phyloP scores from a whole-genome alignment of 495 filamentous ascomycete species.

The Tuber borchii region DNA sequence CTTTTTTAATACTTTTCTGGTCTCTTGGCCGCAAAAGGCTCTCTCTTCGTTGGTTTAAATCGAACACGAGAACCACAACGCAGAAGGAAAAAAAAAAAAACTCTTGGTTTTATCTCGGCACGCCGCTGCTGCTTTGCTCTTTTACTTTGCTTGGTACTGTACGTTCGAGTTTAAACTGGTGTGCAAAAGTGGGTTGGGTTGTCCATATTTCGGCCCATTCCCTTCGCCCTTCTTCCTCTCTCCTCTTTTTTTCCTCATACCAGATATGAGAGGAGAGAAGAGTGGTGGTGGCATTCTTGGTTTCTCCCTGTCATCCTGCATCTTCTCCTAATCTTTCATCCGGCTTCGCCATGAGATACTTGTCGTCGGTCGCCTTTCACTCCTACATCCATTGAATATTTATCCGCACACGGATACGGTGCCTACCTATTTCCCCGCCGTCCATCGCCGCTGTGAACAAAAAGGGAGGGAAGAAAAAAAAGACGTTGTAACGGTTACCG shows the following conservation, averaged over 20 bases:
- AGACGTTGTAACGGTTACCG: constrained; percentile 1
- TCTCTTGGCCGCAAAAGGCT: background rate
- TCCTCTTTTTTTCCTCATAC: background rate
- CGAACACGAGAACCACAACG: background rate
- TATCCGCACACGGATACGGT: background rate
- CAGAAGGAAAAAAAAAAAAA: background rate
- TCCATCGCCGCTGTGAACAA: background rate
- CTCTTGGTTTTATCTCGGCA: constrained; percentile 5
- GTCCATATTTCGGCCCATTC: background rate
- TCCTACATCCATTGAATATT: constrained; percentile 1
- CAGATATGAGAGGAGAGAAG: constrained; percentile 2
- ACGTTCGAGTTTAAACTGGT: background rate
- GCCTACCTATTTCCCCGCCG: background rate
- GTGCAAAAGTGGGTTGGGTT: background rate
- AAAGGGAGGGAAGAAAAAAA: background rate
- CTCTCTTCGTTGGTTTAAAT: background rate
- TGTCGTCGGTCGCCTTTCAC: background rate
- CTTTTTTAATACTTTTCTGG: background rate
- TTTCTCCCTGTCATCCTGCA: background rate
- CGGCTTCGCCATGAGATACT: background rate
- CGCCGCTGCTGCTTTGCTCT: background rate
- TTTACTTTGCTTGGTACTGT: background rate
- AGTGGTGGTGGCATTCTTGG: background rate
- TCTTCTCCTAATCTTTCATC: background rate
- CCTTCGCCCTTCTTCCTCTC: background rate